Evolutionary conservation across 345 rosid species (phyloP), one percentile per base, ranked within the genome.

Genomic region (Psidium guajava): DNA sequence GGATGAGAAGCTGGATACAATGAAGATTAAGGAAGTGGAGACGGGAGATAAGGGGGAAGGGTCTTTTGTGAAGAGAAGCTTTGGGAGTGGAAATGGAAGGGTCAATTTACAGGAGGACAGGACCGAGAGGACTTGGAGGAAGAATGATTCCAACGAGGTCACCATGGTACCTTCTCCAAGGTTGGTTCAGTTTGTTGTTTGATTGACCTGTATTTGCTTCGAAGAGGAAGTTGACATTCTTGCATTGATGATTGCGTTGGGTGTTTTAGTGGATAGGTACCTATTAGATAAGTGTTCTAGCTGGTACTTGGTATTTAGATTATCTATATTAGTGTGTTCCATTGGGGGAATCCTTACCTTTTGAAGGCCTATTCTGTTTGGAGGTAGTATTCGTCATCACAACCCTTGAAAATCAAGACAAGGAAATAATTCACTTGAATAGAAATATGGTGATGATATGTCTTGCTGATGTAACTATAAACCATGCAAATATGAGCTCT

Each of bases 1-100:
- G 86, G 99, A 97, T 82, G 99, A 93, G 93, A 97, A 94, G 91
- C 88, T 97, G 24, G 96, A 89, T 84, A 87, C 91, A 18, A 85
- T 87, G 52, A 96, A 88, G 88, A 75, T 93, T 27, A 92, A 87
- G 87, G 95, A 93, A 21, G 42, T 75, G 25, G 98, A 94, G 85
- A 94, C 84, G 88, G 90, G 85, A 7, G 96, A 91, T 83, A 88
- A 75, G 75, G 89, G 91, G 27, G 91, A 88, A 54, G 94, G 90
- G 5, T 59, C 81, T 85, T 75, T 51, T 6, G 91, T 89, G 81
- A 88, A 85, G 83, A 85, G 92, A 91, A 85, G 86, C 83, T 87
- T 87, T 52, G 86, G 86, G 55, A 82, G 74, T 32, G 86, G 85
- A 73, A 57, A 11, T 49, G 86, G 86, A 22, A 83, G 83, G 86